A percentile compares a stretch with the other conserved stretches of the same genome.
phyloP scores from a whole-genome alignment of 345 rosid genomes.

The Citrus medica region DNA sequence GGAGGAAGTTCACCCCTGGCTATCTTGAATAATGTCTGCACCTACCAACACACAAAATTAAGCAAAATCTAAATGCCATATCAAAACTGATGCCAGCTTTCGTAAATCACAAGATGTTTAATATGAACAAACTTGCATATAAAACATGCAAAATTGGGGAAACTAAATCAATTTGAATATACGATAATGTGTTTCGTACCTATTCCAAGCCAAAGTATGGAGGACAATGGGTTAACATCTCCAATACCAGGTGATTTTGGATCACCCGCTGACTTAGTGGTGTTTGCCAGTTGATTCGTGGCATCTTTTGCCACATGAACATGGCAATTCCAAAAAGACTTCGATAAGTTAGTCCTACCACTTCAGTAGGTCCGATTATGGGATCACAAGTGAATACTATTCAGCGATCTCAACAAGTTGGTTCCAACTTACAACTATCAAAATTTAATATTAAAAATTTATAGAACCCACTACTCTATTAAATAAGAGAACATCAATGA shows the following conservation, averaged over 20 bases:
- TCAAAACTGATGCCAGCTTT: not conserved
- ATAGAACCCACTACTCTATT: too few species aligned
- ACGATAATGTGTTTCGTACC: slow-evolving; percentile 30
- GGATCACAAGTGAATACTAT: too few species aligned
- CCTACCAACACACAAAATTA: slow-evolving; percentile 29
- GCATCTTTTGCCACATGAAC: too few species aligned
- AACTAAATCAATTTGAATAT: not conserved
- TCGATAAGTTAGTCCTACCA: too few species aligned
- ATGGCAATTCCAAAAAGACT: too few species aligned
- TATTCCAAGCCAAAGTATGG: slow-evolving; percentile 60
- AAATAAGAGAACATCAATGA: too few species aligned
- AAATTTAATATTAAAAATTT: too few species aligned
- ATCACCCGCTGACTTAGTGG: too few species aligned
- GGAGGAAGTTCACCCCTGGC: slow-evolving; percentile 62
- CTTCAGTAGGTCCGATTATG: too few species aligned
- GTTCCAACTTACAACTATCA: too few species aligned
- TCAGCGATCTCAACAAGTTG: too few species aligned
- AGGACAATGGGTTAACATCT: slow-evolving; percentile 58
- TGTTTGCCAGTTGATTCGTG: too few species aligned
- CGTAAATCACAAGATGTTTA: not conserved
- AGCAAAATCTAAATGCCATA: not conserved
- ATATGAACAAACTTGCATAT: not conserved
- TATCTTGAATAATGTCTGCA: slow-evolving; percentile 60
- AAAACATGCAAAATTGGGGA: not conserved
- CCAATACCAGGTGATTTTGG: slow-evolving; percentile 36